phyloP scores from a whole-genome alignment of 805 yeast genomes.

The Pichia thaimueangensis region DNA sequence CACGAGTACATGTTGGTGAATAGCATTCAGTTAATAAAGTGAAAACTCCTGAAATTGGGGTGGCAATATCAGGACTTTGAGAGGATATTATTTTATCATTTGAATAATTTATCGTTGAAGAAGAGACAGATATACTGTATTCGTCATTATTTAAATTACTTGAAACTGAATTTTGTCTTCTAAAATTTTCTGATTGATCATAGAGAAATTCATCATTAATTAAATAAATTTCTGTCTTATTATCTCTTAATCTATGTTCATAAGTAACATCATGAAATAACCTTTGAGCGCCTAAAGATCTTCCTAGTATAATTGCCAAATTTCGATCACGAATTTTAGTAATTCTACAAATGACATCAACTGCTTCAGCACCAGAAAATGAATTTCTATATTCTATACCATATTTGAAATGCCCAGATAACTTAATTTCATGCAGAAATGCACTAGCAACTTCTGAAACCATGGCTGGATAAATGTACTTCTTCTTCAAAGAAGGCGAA shows the following conservation, averaged over 20 bases:
- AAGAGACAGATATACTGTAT: constrained; percentile 1
- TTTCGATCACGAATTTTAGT: constrained; percentile 88
- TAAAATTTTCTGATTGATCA: constrained; percentile 16
- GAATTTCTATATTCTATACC: constrained; percentile 90
- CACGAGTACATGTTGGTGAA: constrained; percentile 92
- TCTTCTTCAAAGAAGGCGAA: constrained; percentile 28
- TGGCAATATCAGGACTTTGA: constrained; percentile 11
- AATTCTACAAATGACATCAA: constrained; percentile 79
- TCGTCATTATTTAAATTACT: constrained; percentile 19
- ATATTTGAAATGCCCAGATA: constrained; percentile 80
- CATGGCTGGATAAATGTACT: constrained; percentile 78
- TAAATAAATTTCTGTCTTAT: constrained; percentile 80
- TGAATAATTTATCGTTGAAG: constrained; percentile 3
- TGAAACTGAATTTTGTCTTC: constrained; percentile 25
- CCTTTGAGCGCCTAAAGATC: constrained; percentile 91
- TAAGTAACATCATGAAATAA: constrained; percentile 93
- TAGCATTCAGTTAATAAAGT: constrained; percentile 91
- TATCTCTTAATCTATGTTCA: constrained; percentile 87
- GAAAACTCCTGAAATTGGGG: constrained; percentile 78
- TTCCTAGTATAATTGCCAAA: constrained; percentile 78
- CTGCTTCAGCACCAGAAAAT: constrained; percentile 91
- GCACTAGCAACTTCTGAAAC: constrained; percentile 77
- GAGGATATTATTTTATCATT: neutral
- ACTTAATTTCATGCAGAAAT: constrained; percentile 61
- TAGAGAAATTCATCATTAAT: constrained; percentile 50